A percentile compares a stretch with the other conserved stretches of the same genome.
Evolutionary conservation across 106 monocot species (phyloP).

Genomic region (Dendrobium nobile): DNA sequence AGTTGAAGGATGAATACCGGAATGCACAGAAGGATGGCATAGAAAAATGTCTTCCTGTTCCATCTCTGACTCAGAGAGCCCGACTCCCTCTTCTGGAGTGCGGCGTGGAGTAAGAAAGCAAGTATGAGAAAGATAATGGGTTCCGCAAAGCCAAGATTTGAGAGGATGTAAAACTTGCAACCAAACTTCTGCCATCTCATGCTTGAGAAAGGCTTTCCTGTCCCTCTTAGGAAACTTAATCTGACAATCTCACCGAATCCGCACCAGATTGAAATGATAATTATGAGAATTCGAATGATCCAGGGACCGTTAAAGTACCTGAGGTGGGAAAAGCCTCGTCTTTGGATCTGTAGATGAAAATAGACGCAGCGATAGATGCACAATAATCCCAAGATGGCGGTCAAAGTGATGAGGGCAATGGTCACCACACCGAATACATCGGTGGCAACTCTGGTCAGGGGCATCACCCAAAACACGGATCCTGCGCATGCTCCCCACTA

Average conservation of each 20-base stretch:
- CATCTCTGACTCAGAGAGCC: constrained; percentile 49
- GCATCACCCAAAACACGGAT: constrained; percentile 50
- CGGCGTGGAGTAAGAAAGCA: constrained; percentile 45
- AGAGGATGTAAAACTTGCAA: constrained; percentile 68
- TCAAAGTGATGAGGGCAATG: constrained; percentile 34
- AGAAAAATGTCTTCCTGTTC: constrained; percentile 39
- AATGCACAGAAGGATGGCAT: constrained; percentile 33
- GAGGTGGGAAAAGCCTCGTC: constrained; percentile 27
- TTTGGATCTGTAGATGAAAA: constrained; percentile 42
- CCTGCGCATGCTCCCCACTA: constrained; percentile 44
- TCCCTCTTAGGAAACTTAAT: constrained; percentile 36
- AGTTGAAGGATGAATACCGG: constrained; percentile 43
- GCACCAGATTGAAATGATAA: constrained; percentile 53
- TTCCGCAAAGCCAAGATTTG: constrained; percentile 76
- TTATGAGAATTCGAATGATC: constrained; percentile 40
- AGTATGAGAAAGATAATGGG: constrained; percentile 51
- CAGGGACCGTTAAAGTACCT: constrained; percentile 62
- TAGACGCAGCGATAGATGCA: constrained; percentile 44
- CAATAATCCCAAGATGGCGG: constrained; percentile 33
- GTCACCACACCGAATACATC: constrained; percentile 54
- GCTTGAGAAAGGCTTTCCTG: constrained; percentile 29
- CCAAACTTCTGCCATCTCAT: constrained; percentile 31
- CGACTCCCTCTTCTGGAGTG: constrained; percentile 35
- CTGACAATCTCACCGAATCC: constrained; percentile 45
- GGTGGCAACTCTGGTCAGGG: constrained; percentile 36